A percentile compares a stretch with the other conserved stretches of the same genome.
These are phyloP conservation scores for Chlamydomonas sphaeroides DNA, from an alignment of 139 green algal genomes.

Conservation along the genomic window DNA sequence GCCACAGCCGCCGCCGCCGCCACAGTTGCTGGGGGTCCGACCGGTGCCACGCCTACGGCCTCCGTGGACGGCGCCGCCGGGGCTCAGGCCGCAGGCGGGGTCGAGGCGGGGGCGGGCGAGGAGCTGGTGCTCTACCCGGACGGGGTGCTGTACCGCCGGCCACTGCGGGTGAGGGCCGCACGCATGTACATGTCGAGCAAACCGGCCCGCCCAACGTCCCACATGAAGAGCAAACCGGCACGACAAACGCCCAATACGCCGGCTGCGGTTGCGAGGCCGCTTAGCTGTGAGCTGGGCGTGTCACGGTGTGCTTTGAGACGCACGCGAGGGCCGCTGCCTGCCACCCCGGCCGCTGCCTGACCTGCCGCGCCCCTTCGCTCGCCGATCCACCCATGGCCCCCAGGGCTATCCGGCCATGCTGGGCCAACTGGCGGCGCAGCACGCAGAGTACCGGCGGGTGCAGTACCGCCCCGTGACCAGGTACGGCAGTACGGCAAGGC, in stretches of 20 bases:
- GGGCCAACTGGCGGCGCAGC: slow-evolving; percentile 8
- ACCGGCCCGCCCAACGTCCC: background rate
- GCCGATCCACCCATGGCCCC: background rate
- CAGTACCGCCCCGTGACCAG: slow-evolving; percentile 29
- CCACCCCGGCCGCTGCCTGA: background rate
- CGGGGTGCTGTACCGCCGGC: slow-evolving; percentile 8
- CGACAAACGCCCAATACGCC: background rate
- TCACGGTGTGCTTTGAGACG: too few relatives aligned
- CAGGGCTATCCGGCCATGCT: slow-evolving; percentile 28
- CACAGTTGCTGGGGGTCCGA: too few relatives aligned
- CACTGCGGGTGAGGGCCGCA: slow-evolving; percentile 19
- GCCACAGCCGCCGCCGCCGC: too few relatives aligned
- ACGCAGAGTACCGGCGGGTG: slow-evolving; percentile 36
- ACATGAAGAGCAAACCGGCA: background rate
- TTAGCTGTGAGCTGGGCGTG: too few relatives aligned
- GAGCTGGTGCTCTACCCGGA: slow-evolving; percentile 18
- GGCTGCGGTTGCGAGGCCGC: background rate
- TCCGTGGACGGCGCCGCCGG: background rate
- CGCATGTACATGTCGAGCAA: background rate
- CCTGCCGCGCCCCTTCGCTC: background rate
- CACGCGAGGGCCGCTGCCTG: too few relatives aligned
- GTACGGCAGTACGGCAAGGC: too few relatives aligned
- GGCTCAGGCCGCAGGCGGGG: background rate
- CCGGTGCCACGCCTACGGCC: too few relatives aligned
- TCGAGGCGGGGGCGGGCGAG: background rate